A percentile compares a stretch with the other conserved stretches of the same genome.
Evolutionary conservation across 2,329 filamentous ascomycete species (phyloP).

Genomic region (Lecanicillium sp.): DNA sequence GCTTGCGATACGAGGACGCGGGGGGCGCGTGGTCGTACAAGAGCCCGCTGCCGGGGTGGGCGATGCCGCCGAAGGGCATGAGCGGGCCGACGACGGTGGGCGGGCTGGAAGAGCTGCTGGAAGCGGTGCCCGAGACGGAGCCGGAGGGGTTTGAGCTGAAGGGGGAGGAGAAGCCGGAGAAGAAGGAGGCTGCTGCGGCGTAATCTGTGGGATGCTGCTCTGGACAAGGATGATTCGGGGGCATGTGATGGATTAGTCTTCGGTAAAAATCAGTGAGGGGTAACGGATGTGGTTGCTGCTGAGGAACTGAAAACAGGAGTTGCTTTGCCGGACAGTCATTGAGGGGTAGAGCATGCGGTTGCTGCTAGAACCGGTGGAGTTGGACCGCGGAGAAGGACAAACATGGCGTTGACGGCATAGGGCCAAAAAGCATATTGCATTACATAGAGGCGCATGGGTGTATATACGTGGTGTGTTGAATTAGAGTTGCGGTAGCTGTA

Average conservation of each 20-base stretch:
- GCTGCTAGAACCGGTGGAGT: no score
- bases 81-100: constrained; percentile 66
- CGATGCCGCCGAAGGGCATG: constrained; percentile 67
- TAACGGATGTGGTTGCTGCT: neutral
- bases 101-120: constrained; percentile 52
- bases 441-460: no score
- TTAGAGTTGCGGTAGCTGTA: no score
- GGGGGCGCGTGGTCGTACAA: constrained; percentile 81
- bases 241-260: neutral
- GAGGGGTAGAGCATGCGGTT: no score
- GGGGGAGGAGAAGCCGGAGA: constrained; percentile 38
- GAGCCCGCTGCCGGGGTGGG: constrained; percentile 81
- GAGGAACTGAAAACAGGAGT: no score
- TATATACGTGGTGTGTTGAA: no score
- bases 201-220: neutral
- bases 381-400: no score
- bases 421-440: no score
- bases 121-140: constrained; percentile 34
- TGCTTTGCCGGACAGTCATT: no score
- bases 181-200: constrained; percentile 17
- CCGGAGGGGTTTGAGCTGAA: neutral
- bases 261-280: neutral
- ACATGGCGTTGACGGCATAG: no score
- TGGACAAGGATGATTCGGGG: no score
- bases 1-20: constrained; percentile 79